phyloP scores from a whole-genome alignment of 192 early-diverging fungal genomes.

The Gonapodya prolifera region DNA sequence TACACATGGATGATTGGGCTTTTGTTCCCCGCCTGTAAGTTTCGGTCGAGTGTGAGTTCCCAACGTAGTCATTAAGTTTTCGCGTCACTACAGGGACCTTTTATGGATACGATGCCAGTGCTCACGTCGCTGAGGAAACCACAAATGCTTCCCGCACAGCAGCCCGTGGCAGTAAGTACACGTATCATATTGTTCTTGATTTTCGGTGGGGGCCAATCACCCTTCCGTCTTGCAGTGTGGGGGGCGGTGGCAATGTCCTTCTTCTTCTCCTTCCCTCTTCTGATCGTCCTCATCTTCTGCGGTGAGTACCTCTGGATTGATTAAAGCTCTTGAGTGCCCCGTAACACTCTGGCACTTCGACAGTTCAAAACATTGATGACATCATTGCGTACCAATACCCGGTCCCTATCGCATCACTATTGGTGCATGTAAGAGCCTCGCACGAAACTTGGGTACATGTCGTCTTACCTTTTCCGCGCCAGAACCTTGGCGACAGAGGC shows the following conservation, averaged over 20 bases:
- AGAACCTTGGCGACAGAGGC: slow-evolving; percentile 17
- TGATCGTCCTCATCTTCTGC: neutral
- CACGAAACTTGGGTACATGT: neutral
- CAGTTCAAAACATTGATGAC: neutral
- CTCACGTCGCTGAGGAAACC: slow-evolving; percentile 5
- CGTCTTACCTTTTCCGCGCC: neutral
- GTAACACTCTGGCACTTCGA: neutral
- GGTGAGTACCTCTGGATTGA: neutral
- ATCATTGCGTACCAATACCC: neutral
- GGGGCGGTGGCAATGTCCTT: neutral
- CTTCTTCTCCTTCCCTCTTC: neutral
- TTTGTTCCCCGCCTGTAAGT: slow-evolving; percentile 4
- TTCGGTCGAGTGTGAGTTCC: neutral
- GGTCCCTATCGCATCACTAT: neutral
- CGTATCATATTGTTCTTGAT: neutral
- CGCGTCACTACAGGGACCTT: neutral
- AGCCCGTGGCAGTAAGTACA: neutral
- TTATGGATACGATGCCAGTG: slow-evolving; percentile 2
- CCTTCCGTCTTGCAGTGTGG: neutral
- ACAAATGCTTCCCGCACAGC: neutral
- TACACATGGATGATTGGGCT: neutral
- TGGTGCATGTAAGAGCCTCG: neutral
- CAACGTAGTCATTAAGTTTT: neutral
- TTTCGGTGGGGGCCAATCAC: no score
- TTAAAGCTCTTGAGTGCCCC: neutral